Evolutionary conservation across 2,329 filamentous ascomycete genomes (phyloP).

Genomic region (Mycosphaerella arachidis): DNA sequence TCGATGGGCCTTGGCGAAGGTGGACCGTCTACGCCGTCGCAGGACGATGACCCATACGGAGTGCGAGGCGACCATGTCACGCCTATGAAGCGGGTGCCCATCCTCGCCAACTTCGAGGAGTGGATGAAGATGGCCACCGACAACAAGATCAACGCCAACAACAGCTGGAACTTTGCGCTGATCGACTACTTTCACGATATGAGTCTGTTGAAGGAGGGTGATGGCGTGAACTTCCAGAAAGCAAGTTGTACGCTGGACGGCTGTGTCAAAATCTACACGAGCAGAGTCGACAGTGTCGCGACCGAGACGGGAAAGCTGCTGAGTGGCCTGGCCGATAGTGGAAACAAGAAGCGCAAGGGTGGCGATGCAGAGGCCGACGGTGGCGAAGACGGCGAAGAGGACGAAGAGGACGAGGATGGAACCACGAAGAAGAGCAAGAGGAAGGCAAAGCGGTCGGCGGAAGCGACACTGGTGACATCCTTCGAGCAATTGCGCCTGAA

Average conservation of each 20-base stretch:
- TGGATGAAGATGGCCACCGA: conserved; percentile 99
- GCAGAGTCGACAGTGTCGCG: conserved; percentile 94
- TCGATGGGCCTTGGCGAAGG: conserved; percentile 34
- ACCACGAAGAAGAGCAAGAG: conserved; percentile 63
- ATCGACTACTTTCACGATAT: conserved; percentile 99
- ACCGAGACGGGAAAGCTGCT: conserved; percentile 94
- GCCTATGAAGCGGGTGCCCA: conserved; percentile 91
- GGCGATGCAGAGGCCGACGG: conserved; percentile 60
- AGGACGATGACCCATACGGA: conserved; percentile 49
- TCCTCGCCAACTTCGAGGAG: conserved; percentile 97
- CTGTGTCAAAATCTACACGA: conserved; percentile 99
- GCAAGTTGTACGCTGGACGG: conserved; percentile 96
- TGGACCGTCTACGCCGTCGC: conserved; percentile 48
- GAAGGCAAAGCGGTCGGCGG: conserved; percentile 73
- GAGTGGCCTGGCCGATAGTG: conserved; percentile 86
- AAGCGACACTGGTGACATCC: conserved; percentile 85
- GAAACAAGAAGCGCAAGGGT: conserved; percentile 49
- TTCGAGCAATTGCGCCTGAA: conserved; percentile 88
- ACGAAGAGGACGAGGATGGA: conserved; percentile 50
- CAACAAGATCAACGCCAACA: conserved; percentile 92
- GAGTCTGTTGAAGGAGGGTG: conserved; percentile 92
- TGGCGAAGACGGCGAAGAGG: conserved; percentile 57
- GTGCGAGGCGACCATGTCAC: conserved; percentile 75
- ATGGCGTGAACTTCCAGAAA: conserved; percentile 97
- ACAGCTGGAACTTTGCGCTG: conserved; percentile 99